Evolutionary conservation across 257 asterid genomes (phyloP).

Genomic region (Penstemon davidsonii): DNA sequence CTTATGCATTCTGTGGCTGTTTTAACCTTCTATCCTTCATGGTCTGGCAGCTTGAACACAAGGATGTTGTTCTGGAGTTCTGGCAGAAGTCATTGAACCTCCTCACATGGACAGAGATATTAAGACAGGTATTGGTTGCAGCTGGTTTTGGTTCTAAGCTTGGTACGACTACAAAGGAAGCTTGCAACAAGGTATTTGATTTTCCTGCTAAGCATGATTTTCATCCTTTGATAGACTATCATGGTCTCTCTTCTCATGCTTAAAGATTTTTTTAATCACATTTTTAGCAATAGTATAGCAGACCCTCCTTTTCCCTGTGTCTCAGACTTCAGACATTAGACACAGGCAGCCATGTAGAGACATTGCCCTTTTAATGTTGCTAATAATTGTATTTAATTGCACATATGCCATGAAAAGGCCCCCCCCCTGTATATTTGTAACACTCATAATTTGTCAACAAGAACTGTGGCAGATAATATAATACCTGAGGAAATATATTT

Average conservation of each 20-base stretch:
- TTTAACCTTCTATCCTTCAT: conserved; percentile 21
- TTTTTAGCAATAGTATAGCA: conserved; percentile 21
- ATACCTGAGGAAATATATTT: conserved; percentile 11
- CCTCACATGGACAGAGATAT: conserved; percentile 91
- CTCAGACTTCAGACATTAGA: conserved; percentile 17
- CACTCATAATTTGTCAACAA: conserved; percentile 22
- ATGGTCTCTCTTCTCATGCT: conserved; percentile 22
- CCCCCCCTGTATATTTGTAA: conserved; percentile 17
- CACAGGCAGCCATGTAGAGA: conserved; percentile 7
- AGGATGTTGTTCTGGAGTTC: conserved; percentile 46
- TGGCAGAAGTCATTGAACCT: conserved; percentile 85
- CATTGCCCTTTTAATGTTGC: conserved; percentile 10
- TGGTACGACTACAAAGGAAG: conserved; percentile 38
- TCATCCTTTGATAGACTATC: conserved; percentile 12
- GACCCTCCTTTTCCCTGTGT: conserved; percentile 10
- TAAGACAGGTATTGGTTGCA: conserved; percentile 72
- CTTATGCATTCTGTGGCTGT: conserved; percentile 11
- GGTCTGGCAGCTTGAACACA: conserved; percentile 65
- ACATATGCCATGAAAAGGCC: neutral
- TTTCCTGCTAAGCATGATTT: conserved; percentile 28
- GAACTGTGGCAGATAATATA: conserved; percentile 7
- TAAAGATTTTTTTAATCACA: conserved; percentile 14
- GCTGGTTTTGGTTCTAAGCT: conserved; percentile 91
- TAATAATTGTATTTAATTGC: conserved; percentile 5
- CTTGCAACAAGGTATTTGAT: conserved; percentile 60